Percentiles rank a stretch among this genome's conserved stretches.
Conservation (phyloP, 768 basidiomycete genomes). For the Coprinopsis sp. region DNA sequence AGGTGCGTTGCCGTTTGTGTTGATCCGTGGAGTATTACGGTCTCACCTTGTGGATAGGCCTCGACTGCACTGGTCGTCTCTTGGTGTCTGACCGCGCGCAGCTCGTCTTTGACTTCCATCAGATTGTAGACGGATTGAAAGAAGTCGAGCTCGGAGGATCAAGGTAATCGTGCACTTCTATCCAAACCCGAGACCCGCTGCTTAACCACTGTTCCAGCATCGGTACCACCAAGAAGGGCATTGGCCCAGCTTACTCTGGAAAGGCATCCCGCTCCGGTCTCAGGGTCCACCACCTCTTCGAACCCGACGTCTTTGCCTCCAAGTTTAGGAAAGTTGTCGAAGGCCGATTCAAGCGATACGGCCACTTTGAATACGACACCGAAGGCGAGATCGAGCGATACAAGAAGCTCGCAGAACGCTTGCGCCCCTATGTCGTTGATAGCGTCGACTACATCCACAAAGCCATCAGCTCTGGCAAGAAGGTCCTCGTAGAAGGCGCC, state of each 20-base stretch:
- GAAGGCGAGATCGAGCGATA: constrained; percentile 93
- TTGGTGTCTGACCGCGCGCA: constrained; percentile 96
- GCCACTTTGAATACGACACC: constrained; percentile 96
- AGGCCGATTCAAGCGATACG: constrained; percentile 96
- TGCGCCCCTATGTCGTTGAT: constrained; percentile 87
- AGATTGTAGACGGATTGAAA: constrained; percentile 98
- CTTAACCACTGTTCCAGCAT: constrained; percentile 48
- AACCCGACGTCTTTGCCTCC: constrained; percentile 73
- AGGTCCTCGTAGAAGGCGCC: constrained; percentile 91
- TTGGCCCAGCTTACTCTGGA: constrained; percentile 97
- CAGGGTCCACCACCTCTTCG: constrained; percentile 94
- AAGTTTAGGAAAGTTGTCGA: constrained; percentile 97
- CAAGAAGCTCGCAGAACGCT: constrained; percentile 78
- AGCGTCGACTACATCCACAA: constrained; percentile 81
- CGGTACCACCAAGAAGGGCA: constrained; percentile 96
- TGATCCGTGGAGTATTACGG: background rate
- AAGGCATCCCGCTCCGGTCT: constrained; percentile 96
- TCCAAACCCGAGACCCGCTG: background rate
- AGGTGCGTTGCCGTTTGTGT: constrained; percentile 44
- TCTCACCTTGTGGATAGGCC: constrained; percentile 43
- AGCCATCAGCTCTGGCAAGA: constrained; percentile 71
- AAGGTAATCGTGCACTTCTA: constrained; percentile 38
- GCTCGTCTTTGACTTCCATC: constrained; percentile 98
- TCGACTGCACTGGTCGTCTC: constrained; percentile 78
- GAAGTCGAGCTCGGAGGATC: constrained; percentile 94